Conservation (phyloP, 352 stramenopile species). For the Phytophthora hybrid region DNA sequence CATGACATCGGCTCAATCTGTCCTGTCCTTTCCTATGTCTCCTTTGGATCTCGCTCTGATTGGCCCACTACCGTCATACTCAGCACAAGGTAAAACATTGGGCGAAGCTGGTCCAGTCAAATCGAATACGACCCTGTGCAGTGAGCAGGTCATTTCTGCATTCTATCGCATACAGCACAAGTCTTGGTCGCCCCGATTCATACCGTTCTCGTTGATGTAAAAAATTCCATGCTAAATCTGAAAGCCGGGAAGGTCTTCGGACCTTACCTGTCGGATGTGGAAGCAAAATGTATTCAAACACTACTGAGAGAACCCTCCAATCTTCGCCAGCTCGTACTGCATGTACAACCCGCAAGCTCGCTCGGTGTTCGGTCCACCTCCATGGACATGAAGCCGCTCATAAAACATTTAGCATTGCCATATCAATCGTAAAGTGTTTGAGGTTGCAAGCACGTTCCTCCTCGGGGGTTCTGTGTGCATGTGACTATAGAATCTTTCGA, state of each 20-base stretch:
- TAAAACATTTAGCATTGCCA: constrained; percentile 65
- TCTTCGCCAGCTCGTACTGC: constrained; percentile 1
- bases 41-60: constrained; percentile 11
- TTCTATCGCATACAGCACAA: constrained; percentile 15
- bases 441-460: constrained; percentile 67
- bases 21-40: neutral
- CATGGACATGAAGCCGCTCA: constrained; percentile 54
- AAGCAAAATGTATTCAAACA: constrained; percentile 81
- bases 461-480: constrained; percentile 51
- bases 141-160: constrained; percentile 13
- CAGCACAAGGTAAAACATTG: constrained; percentile 5
- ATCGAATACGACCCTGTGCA: neutral
- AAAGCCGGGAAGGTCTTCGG: constrained; percentile 43
- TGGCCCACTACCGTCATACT: constrained; percentile 17
- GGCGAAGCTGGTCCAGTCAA: constrained; percentile 31
- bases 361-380: constrained; percentile 58
- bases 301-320: constrained; percentile 69
- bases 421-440: constrained; percentile 70
- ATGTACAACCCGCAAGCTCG: constrained; percentile 59
- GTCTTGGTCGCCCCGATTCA: neutral
- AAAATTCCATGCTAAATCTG: constrained; percentile 88
- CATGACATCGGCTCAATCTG: no score
- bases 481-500: constrained; percentile 81
- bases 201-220: constrained; percentile 67
- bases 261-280: constrained; percentile 50